A percentile compares a stretch with the other conserved stretches of the same genome.
phyloP scores from a whole-genome alignment of 106 monocot genomes.

The Dendrobium catenatum region DNA sequence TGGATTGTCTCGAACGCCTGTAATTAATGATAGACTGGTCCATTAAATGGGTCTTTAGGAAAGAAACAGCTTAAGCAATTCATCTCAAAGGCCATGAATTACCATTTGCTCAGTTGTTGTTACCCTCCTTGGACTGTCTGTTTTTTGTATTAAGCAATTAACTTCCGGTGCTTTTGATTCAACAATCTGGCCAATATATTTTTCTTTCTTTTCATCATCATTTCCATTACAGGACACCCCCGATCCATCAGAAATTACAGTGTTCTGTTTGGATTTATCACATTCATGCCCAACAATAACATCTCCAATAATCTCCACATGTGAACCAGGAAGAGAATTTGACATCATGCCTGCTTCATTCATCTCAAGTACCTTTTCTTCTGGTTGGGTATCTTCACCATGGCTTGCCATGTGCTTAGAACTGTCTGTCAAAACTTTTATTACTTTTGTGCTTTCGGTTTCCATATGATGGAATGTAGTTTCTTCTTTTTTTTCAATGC shows the following conservation, averaged over 20 bases:
- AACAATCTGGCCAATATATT: slow-evolving; percentile 11
- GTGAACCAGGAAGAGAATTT: slow-evolving; percentile 15
- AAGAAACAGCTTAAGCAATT: background rate
- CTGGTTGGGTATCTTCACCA: slow-evolving; percentile 24
- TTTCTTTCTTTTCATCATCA: slow-evolving; percentile 19
- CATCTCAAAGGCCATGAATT: background rate
- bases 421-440: slow-evolving; percentile 2
- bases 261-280: slow-evolving; percentile 8
- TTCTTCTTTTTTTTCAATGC: slow-evolving; percentile 24
- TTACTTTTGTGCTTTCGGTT: slow-evolving; percentile 14
- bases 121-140: slow-evolving; percentile 33
- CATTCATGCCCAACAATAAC: slow-evolving; percentile 7
- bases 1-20: slow-evolving; percentile 84
- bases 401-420: slow-evolving; percentile 8
- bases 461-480: slow-evolving; percentile 12
- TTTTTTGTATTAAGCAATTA: slow-evolving; percentile 21
- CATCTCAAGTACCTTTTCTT: slow-evolving; percentile 30
- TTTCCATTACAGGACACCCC: slow-evolving; percentile 36
- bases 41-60: background rate
- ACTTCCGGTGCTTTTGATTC: slow-evolving; percentile 15
- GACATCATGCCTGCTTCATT: slow-evolving; percentile 22
- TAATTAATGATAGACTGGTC: slow-evolving; percentile 9
- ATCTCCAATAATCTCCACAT: slow-evolving; percentile 18
- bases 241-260: slow-evolving; percentile 8
- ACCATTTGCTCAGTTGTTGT: slow-evolving; percentile 56